Evolutionary conservation across 176 grass and related monocot genomes (phyloP).

Genomic region (Bothriochloa decipiens): DNA sequence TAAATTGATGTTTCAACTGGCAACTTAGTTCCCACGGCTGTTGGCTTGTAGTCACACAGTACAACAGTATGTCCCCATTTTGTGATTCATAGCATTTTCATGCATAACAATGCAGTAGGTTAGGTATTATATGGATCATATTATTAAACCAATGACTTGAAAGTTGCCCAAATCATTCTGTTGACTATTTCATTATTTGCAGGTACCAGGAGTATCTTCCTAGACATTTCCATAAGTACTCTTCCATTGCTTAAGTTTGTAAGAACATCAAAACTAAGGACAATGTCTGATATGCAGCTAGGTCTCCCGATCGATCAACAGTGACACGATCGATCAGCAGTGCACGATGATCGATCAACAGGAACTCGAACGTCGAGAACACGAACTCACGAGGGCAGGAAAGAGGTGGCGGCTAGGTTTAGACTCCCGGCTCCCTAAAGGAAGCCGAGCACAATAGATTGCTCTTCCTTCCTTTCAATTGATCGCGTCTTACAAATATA

Average conservation of each 20-base stretch:
- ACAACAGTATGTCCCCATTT: neutral
- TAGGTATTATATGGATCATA: slow-evolving; percentile 8
- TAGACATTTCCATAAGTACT: neutral
- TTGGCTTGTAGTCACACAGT: neutral
- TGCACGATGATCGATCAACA: no score
- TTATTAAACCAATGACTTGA: neutral
- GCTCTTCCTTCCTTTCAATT: no score
- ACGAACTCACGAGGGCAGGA: no score
- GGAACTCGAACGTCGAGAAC: no score
- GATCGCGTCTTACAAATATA: no score
- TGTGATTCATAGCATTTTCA: neutral
- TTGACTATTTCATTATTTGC: neutral
- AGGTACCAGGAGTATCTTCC: neutral
- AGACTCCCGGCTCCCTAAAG: no score
- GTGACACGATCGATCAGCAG: no score
- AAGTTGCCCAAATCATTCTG: neutral
- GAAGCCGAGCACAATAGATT: no score
- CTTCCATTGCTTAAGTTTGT: neutral
- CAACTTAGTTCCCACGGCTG: neutral
- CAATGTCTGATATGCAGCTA: no score
- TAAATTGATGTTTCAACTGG: neutral
- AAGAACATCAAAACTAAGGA: neutral
- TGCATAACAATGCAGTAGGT: neutral
- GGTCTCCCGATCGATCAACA: no score
- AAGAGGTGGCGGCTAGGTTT: no score